Evolutionary conservation across 1,139 yeast genomes (phyloP), one percentile per base, ranked within the genome.

Genomic region (Protomyces macrosporus): DNA sequence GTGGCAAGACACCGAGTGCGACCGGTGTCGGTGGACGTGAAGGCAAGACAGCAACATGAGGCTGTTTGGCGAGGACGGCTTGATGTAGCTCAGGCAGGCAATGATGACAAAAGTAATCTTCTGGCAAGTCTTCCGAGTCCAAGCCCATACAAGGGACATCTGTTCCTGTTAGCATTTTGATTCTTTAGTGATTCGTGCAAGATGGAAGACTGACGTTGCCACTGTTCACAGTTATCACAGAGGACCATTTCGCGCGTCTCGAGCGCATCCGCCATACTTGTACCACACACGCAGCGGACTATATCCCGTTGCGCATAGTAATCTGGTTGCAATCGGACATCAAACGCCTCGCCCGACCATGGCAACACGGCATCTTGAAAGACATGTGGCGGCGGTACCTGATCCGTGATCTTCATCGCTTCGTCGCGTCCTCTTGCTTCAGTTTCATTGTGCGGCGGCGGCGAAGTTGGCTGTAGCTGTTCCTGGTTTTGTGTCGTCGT

Each of bases 171-270:
- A n/a, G n/a, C 12, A 12, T 9, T 37, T 14, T 5, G 3, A 14
- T 42, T 6, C 30, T 42, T 42, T 14, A 9, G 3, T 42, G 48
- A 0, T 6, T 23, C 23, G 23, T 23, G 23, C 23, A 3, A 42
- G 10, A 42, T 5, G 30, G 16, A 42, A 6, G 30, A 42, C 48
- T 42, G n/a, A 42, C 48, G 60, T 35, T 55, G 60, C 60, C 60
- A 55, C 7, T 55, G 48, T 16, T 51, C 60, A 14, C 60, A 55
- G 33, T 55, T 51, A 35, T 55, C 60, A 36, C 60, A 55, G 30
- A 45, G 45, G 12, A 55, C 60, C 60, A 55, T 55, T 36, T 45
- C 60, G 16, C 60, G 50, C 3, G 53, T 16, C n/a, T 55, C 60
- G 39, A 45, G 35, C 42, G 34, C 12, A 12, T 50, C 53, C 14